Percentiles rank a stretch among this genome's conserved stretches.
Conservation (phyloP, 805 yeast genomes). For the Candida glaebosa region DNA sequence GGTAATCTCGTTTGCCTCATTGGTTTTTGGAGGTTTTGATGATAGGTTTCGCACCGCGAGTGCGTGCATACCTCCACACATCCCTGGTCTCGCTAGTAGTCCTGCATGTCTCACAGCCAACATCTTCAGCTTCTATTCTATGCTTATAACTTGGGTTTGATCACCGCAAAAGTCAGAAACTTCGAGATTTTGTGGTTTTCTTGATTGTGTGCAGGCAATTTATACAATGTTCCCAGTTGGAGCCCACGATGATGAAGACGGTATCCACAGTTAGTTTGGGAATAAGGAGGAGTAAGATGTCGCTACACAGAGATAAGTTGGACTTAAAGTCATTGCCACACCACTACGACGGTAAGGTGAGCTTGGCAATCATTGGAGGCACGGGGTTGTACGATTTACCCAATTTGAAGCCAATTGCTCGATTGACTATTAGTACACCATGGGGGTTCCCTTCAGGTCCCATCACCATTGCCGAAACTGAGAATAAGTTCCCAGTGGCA, state of each 20-base stretch:
- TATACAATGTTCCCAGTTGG: neutral
- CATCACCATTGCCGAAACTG: slow-evolving; percentile 81
- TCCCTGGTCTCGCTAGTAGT: neutral
- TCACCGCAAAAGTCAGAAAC: no score
- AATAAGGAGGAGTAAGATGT: slow-evolving; percentile 18
- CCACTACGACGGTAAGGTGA: slow-evolving; percentile 60
- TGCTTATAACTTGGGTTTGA: no score
- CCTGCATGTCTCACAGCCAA: neutral
- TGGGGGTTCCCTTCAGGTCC: slow-evolving; percentile 98
- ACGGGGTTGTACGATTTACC: slow-evolving; percentile 93
- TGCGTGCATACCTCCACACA: neutral
- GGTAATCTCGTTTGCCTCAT: slow-evolving; percentile 1
- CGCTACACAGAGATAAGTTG: slow-evolving; percentile 32
- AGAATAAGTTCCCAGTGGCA: slow-evolving; percentile 78
- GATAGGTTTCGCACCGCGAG: slow-evolving; percentile 6
- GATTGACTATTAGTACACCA: slow-evolving; percentile 81
- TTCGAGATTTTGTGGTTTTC: no score
- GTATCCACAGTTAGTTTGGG: neutral
- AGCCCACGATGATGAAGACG: neutral
- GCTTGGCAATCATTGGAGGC: slow-evolving; percentile 92
- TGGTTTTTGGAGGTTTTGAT: slow-evolving; percentile 11
- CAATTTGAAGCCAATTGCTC: slow-evolving; percentile 80
- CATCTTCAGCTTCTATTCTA: no score
- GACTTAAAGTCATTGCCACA: slow-evolving; percentile 40
- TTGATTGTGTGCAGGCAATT: no score